phyloP scores from a whole-genome alignment of 1,284 basidiomycete species.

The Fomitiporia mediterranea region DNA sequence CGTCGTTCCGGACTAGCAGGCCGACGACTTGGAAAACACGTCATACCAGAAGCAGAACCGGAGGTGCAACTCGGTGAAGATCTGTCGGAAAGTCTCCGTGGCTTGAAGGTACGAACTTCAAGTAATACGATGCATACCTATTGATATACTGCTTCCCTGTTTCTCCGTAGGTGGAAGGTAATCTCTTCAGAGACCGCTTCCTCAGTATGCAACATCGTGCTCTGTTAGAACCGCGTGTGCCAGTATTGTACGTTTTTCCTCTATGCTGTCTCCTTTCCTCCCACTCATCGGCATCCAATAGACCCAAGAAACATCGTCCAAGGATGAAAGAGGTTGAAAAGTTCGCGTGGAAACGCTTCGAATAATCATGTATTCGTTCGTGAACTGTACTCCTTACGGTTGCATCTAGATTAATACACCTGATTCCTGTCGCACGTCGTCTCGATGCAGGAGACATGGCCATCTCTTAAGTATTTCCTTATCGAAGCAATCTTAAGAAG shows the following conservation, averaged over 20 bases:
- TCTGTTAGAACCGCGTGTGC: conserved; percentile 69
- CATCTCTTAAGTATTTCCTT: no score
- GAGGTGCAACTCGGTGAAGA: conserved; percentile 93
- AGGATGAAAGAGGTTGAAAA: conserved; percentile 81
- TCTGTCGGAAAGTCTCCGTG: conserved; percentile 80
- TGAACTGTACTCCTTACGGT: background rate
- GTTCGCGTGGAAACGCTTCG: conserved; percentile 84
- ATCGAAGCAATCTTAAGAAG: no score
- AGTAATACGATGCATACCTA: no score
- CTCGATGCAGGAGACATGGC: no score
- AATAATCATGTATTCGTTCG: conserved; percentile 27
- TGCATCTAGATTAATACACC: no score
- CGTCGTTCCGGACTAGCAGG: conserved; percentile 55
- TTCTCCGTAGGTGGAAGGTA: conserved; percentile 78
- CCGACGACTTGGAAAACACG: conserved; percentile 70
- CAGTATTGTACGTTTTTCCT: conserved; percentile 56
- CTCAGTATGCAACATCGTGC: conserved; percentile 76
- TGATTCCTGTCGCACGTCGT: no score
- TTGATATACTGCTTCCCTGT: no score
- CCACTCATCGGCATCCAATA: conserved; percentile 29
- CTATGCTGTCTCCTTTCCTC: conserved; percentile 8
- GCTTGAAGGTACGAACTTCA: conserved; percentile 76
- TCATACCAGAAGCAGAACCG: conserved; percentile 63
- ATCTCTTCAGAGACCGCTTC: conserved; percentile 89
- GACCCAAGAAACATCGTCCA: conserved; percentile 57